phyloP scores from a whole-genome alignment of 2,329 filamentous ascomycete species.

The Neofusicoccum parvum region DNA sequence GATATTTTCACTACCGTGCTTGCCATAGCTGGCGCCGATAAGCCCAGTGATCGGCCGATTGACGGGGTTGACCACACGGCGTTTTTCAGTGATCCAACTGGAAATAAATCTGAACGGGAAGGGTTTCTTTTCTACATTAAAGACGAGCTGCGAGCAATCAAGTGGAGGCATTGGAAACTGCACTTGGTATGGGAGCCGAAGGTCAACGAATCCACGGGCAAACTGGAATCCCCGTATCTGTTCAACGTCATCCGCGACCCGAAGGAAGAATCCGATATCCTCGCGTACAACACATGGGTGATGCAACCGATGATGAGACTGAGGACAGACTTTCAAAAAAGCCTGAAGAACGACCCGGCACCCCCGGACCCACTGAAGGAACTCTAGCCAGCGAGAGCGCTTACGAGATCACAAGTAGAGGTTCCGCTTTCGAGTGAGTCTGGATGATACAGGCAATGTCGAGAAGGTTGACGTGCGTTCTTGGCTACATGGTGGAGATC shows the following conservation, averaged over 20 bases:
- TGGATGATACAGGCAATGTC: no score
- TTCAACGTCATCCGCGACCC: slow-evolving; percentile 21
- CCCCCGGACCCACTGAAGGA: slow-evolving; percentile 16
- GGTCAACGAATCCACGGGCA: slow-evolving; percentile 18
- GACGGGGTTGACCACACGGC: slow-evolving; percentile 13
- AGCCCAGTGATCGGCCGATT: slow-evolving; percentile 12
- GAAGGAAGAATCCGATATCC: slow-evolving; percentile 21
- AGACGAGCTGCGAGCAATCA: slow-evolving; percentile 19
- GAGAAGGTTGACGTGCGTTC: no score
- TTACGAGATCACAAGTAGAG: background rate
- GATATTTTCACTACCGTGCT: slow-evolving; percentile 8
- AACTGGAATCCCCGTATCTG: slow-evolving; percentile 21
- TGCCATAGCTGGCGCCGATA: slow-evolving; percentile 1
- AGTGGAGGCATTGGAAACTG: slow-evolving; percentile 23
- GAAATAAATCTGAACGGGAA: slow-evolving; percentile 3
- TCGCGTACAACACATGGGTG: slow-evolving; percentile 21
- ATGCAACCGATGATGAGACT: slow-evolving; percentile 18
- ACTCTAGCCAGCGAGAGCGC: no score
- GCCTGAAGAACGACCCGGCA: slow-evolving; percentile 18
- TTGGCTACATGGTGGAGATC: no score
- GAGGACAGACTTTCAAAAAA: slow-evolving; percentile 13
- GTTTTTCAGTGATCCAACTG: background rate
- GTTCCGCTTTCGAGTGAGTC: no score
- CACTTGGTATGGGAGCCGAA: slow-evolving; percentile 22
- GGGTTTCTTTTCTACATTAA: slow-evolving; percentile 23